Percentiles rank a stretch among this genome's conserved stretches.
Conservation (phyloP, 2,329 filamentous ascomycete genomes). For the Beauveria pseudobassiana region DNA sequence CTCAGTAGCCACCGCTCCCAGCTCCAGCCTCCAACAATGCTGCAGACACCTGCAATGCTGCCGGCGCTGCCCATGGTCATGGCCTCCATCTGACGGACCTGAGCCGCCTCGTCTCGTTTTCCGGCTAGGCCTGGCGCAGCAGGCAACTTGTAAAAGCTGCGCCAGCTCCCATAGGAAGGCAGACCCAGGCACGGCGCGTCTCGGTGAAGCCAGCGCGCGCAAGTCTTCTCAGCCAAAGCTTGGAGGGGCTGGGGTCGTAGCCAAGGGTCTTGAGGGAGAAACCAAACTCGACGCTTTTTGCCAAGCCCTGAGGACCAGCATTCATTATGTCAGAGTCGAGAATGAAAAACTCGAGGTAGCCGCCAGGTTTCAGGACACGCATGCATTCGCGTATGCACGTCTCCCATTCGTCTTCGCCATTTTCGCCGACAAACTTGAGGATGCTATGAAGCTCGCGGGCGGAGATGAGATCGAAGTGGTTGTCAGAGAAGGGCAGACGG, state of each 20-base stretch:
- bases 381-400: constrained; percentile 77
- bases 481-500: constrained; percentile 75
- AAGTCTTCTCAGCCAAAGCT: constrained; percentile 70
- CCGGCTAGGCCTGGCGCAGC: constrained; percentile 26
- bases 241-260: constrained; percentile 80
- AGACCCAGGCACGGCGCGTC: constrained; percentile 80
- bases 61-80: constrained; percentile 60
- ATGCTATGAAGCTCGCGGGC: constrained; percentile 80
- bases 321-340: constrained; percentile 88
- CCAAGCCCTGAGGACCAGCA: constrained; percentile 69
- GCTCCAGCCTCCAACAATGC: constrained; percentile 76
- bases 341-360: constrained; percentile 83
- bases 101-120: constrained; percentile 32
- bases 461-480: constrained; percentile 86
- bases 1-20: constrained; percentile 97
- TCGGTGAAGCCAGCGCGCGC: constrained; percentile 69
- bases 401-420: constrained; percentile 79
- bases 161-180: constrained; percentile 68
- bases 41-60: constrained; percentile 66
- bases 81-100: constrained; percentile 51
- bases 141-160: constrained; percentile 23
- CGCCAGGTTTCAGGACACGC: constrained; percentile 86
- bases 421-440: constrained; percentile 64
- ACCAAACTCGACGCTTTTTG: constrained; percentile 84
- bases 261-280: constrained; percentile 84